Percentiles rank a stretch among this genome's conserved stretches.
These are phyloP conservation scores for Brasilioporus rufonigricans DNA, from an alignment of 768 basidiomycete genomes.

Conservation along the genomic window DNA sequence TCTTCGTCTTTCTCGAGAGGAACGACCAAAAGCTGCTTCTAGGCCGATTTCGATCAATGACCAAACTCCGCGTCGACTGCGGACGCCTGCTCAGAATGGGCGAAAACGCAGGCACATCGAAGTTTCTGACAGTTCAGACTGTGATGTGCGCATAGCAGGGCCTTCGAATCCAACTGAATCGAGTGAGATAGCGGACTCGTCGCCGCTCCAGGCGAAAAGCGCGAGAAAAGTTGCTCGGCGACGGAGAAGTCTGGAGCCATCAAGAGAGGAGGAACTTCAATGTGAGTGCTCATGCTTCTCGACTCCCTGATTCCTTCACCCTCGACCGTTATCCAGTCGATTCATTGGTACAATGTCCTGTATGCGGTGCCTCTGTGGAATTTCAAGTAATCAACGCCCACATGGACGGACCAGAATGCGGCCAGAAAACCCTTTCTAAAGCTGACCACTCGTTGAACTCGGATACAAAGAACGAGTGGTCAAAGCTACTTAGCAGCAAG, in stretches of 20 bases:
- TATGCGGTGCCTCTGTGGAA: conserved; percentile 50
- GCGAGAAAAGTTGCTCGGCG: conserved; percentile 18
- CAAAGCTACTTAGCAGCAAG: conserved; percentile 35
- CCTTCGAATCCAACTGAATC: conserved; percentile 28
- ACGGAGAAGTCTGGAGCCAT: conserved; percentile 19
- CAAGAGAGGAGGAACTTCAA: conserved; percentile 29
- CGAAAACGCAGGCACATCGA: conserved; percentile 38
- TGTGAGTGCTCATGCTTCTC: conserved; percentile 13
- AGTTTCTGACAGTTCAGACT: conserved; percentile 22
- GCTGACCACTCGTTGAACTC: conserved; percentile 23
- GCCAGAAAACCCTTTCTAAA: conserved; percentile 22
- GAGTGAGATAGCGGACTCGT: conserved; percentile 23
- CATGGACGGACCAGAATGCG: conserved; percentile 56
- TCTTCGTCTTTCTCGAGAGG: conserved; percentile 39
- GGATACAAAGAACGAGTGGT: conserved; percentile 40
- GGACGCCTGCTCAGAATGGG: conserved; percentile 17
- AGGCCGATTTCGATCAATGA: conserved; percentile 1
- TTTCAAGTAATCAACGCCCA: conserved; percentile 58
- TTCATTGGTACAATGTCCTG: conserved; percentile 53
- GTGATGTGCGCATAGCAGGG: conserved; percentile 30
- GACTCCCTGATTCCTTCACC: not conserved
- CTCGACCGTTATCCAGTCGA: conserved; percentile 26
- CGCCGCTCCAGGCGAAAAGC: conserved; percentile 21
- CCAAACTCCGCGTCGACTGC: conserved; percentile 18
- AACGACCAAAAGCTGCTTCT: conserved; percentile 20